Evolutionary conservation across 2,329 filamentous ascomycete species (phyloP).

Genomic region (Aspergillus sergii): DNA sequence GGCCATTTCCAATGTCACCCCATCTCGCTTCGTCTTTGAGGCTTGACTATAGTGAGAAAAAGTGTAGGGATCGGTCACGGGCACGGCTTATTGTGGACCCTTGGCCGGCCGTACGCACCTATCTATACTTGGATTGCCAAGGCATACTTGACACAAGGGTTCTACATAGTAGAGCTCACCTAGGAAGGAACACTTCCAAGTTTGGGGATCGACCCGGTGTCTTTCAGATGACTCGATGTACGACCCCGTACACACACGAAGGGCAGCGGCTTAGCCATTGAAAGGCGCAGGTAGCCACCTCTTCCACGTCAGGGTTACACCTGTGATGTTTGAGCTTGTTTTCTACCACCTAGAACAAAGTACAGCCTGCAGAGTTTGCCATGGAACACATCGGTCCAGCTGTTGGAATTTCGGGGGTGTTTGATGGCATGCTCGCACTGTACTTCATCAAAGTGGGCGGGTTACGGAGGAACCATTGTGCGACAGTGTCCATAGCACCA

Average conservation of each 20-base stretch:
- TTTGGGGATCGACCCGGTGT: not conserved
- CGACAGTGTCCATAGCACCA: not conserved
- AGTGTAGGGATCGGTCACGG: not conserved
- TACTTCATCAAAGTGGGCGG: not conserved
- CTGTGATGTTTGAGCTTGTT: slow-evolving; percentile 1
- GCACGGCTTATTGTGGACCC: not conserved
- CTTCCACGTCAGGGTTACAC: not conserved
- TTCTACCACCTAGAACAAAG: not conserved
- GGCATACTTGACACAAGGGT: not conserved
- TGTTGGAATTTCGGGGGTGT: not conserved
- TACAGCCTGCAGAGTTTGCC: not conserved
- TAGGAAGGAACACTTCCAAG: not conserved
- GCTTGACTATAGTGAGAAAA: not conserved
- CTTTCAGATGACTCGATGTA: slow-evolving; percentile 14
- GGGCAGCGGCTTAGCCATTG: slow-evolving; percentile 5
- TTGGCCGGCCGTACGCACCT: not conserved
- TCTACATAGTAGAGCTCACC: not conserved
- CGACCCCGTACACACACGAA: slow-evolving; percentile 12
- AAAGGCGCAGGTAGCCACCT: not conserved
- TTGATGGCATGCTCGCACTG: not conserved
- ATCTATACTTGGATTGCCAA: not conserved
- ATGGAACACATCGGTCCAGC: not conserved
- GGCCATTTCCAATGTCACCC: not conserved
- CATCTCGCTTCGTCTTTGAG: not conserved
- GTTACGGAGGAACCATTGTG: not conserved